Conservation (phyloP, 1,139 yeast species). For the Taiozyma sp. region DNA sequence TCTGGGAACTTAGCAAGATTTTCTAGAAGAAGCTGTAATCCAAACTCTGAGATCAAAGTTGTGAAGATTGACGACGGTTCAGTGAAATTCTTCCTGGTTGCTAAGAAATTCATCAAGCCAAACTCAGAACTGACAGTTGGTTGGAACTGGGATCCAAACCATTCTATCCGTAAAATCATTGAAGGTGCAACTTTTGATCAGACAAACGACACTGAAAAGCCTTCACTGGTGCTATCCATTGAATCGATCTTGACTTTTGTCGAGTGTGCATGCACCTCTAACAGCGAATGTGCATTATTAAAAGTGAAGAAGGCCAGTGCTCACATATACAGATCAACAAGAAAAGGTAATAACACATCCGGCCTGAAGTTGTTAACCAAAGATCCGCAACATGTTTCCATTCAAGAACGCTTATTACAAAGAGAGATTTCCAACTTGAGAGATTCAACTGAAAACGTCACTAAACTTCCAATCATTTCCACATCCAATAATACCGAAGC, state of each 20-base stretch:
- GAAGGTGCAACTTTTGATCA: slow-evolving; percentile 32
- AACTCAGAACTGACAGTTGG: slow-evolving; percentile 70
- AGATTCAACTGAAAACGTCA: slow-evolving; percentile 11
- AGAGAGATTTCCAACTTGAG: slow-evolving; percentile 16
- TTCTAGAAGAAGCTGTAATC: slow-evolving; percentile 70
- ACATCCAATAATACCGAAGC: slow-evolving; percentile 7
- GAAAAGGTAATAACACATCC: slow-evolving; percentile 39
- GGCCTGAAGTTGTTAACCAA: slow-evolving; percentile 27
- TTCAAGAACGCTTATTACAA: slow-evolving; percentile 26
- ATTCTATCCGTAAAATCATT: slow-evolving; percentile 60
- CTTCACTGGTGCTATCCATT: slow-evolving; percentile 51
- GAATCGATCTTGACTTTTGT: slow-evolving; percentile 60
- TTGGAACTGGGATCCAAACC: slow-evolving; percentile 86
- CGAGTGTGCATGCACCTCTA: slow-evolving; percentile 63
- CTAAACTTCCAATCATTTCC: slow-evolving; percentile 6
- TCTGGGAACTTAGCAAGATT: slow-evolving; percentile 77
- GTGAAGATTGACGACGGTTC: slow-evolving; percentile 42
- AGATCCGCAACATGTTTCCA: slow-evolving; percentile 29
- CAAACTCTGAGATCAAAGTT: slow-evolving; percentile 66
- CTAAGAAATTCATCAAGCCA: slow-evolving; percentile 50
- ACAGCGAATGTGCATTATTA: slow-evolving; percentile 49
- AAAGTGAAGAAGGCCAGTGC: slow-evolving; percentile 61
- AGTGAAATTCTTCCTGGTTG: slow-evolving; percentile 54
- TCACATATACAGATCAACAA: slow-evolving; percentile 48
- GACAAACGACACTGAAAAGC: slow-evolving; percentile 46